Conservation (phyloP, 345 rosid species). For the Eucalyptus grandis region DNA sequence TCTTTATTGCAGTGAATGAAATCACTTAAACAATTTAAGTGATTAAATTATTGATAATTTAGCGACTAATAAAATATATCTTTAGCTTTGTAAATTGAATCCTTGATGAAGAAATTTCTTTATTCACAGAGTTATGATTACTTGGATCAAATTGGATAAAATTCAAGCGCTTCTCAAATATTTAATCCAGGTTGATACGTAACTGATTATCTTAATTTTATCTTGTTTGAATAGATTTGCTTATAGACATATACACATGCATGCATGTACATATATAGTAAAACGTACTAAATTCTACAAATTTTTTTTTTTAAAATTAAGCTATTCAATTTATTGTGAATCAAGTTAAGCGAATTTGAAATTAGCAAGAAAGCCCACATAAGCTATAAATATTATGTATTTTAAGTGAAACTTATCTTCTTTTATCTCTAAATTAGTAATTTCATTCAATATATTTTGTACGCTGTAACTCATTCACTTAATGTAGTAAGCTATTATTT, state of each 20-base stretch:
- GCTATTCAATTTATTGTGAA: background rate
- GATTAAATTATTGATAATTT: background rate
- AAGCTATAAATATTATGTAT: background rate
- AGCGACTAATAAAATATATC: background rate
- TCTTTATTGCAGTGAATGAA: background rate
- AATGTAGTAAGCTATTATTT: background rate
- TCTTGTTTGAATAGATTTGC: too few relatives aligned
- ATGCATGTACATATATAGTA: background rate
- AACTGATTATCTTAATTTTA: too few relatives aligned
- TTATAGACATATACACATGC: too few relatives aligned
- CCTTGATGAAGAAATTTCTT: too few relatives aligned
- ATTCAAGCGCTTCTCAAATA: too few relatives aligned
- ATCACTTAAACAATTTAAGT: background rate
- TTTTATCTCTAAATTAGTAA: too few relatives aligned
- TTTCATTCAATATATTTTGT: background rate
- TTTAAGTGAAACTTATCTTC: background rate
- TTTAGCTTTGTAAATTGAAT: background rate
- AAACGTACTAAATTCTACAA: background rate
- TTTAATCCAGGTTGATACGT: too few relatives aligned
- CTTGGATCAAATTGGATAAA: too few relatives aligned
- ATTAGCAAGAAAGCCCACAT: background rate
- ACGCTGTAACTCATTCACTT: background rate
- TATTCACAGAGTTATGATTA: too few relatives aligned
- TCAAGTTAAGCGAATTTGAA: background rate
- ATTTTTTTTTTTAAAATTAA: too few relatives aligned